Base-by-base conservation (phyloP, 2,329 filamentous ascomycete species). In the Pseudocercospora eumusae region DNA sequence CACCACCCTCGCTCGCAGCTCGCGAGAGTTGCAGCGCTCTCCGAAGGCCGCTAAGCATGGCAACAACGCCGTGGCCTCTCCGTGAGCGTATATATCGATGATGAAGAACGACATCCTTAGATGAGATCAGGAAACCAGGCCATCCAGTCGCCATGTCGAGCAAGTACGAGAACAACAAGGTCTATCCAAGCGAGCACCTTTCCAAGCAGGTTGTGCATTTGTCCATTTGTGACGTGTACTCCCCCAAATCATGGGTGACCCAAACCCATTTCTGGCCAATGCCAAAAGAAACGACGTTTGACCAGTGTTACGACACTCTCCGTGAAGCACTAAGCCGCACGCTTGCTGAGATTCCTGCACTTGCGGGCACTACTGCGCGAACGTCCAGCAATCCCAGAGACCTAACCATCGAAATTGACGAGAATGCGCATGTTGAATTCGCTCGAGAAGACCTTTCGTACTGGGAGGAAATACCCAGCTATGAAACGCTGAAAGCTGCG, bases 201-300 rank as follows among this genome's bases (percentile, higher is more conserved):
- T 21, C 23, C n/a, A 56, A 57, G 20, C 54, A 64, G 18, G 40
- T 40, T 15, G 62, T 67, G 49, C 59, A 63, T 27, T 54, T 66
- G 27, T 67, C 65, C 8, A 56, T 66, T 21, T 62, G 61, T 45
- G 65, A 67, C 54, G 63, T 54, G 6, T 66, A 65, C 57, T 45
- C 45, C 15, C 65, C 65, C 2, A 67, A 65, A 50, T 52, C 60
- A 11, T 67, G 65, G 65, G 63, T 65, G 9, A 64, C 56, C 56
- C 63, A 65, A 53, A 57, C 58, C 18, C 58, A 60, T 42, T 67
- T 67, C 59, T 67, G 63, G 63, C 49, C 60, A 27, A 27, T 64
- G 40, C 23, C 25, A 18, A 36, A 59, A 33, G 13, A 18, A 42
- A 53, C 13, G 10, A 36, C 45, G 28, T 53, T 36, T 15, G 21